Base-by-base conservation (phyloP, 2,329 filamentous ascomycete genomes). In the Epichloe sylvatica region DNA sequence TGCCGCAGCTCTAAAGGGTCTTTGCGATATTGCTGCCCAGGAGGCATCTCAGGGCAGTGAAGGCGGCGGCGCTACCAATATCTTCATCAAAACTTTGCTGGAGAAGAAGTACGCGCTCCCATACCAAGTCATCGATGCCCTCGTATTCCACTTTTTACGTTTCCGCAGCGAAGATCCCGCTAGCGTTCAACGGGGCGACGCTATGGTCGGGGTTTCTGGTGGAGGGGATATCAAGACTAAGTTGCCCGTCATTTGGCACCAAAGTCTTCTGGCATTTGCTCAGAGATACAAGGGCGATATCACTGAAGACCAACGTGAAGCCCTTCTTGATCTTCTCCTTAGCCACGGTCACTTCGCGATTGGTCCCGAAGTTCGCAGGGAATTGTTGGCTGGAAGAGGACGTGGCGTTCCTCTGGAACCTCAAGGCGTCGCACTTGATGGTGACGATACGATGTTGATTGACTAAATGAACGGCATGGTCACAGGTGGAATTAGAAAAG, bases 51-150 rank as follows among this genome's bases (percentile, higher is more conserved):
- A 82, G 19, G 80, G 89, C 50, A 85, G 83, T 5, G 91, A 96
- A 66, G 86, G 86, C 43, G 90, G 89, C 17, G 91, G 91, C 44
- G 85, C 90, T 4, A 92, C 90, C 53, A 97, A 96, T 67, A 84
- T 95, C 58, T 94, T 98, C 67, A 94, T 98, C 69, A 87, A 87
- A 62, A 82, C 87, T 0, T 76, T 98, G 37, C 73, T 98, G 4
- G 91, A 96, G 68, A 98, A 98, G 77, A 94, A 94, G 63, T 97
- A 98, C 59, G 92, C 92, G 0, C 73, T 98, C 11, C 92, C 91
- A 0, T 96, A 86, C 70, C 91, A 94, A 67, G 91, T 95, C 49
- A 82, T 98, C 46, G 92, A 98, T 59, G 84, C 89, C 2, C 73
- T 97, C 2, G 92, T 98, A 9, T 97, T 97, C 71, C 91, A 98